phyloP scores from a whole-genome alignment of 768 basidiomycete species.

The Amylocystis lapponica region DNA sequence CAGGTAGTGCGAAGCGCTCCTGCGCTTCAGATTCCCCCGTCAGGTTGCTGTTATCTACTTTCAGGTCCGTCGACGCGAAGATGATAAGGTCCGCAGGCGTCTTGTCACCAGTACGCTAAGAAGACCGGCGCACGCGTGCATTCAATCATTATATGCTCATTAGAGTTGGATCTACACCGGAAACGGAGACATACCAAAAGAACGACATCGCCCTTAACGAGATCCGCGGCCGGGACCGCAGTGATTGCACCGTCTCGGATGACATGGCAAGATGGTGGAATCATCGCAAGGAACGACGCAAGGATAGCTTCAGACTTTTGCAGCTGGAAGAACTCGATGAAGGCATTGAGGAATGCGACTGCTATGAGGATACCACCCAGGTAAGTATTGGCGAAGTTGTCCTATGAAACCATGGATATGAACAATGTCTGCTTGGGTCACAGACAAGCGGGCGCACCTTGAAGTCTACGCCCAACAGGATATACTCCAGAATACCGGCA shows the following conservation, averaged over 20 bases:
- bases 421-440: neutral
- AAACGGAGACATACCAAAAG: constrained; percentile 38
- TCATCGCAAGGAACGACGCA: constrained; percentile 69
- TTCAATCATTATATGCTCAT: neutral
- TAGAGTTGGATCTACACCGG: neutral
- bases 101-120: constrained; percentile 61
- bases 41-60: constrained; percentile 66
- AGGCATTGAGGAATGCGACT: constrained; percentile 64
- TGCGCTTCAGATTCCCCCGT: constrained; percentile 71
- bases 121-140: neutral
- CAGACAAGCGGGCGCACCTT: constrained; percentile 31
- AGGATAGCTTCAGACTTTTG: constrained; percentile 72
- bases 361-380: constrained; percentile 63
- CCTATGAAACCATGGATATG: constrained; percentile 24
- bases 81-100: constrained; percentile 63
- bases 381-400: constrained; percentile 61
- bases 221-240: constrained; percentile 51
- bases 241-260: constrained; percentile 51
- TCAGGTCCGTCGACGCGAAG: constrained; percentile 55
- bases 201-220: constrained; percentile 65
- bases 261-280: constrained; percentile 61
- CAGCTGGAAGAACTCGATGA: constrained; percentile 65
- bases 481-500: constrained; percentile 61
- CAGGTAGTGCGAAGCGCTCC: constrained; percentile 43
- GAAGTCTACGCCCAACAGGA: constrained; percentile 57